phyloP scores from a whole-genome alignment of 129 eudicot species.

The Rutidosis leptorrhynchoides region DNA sequence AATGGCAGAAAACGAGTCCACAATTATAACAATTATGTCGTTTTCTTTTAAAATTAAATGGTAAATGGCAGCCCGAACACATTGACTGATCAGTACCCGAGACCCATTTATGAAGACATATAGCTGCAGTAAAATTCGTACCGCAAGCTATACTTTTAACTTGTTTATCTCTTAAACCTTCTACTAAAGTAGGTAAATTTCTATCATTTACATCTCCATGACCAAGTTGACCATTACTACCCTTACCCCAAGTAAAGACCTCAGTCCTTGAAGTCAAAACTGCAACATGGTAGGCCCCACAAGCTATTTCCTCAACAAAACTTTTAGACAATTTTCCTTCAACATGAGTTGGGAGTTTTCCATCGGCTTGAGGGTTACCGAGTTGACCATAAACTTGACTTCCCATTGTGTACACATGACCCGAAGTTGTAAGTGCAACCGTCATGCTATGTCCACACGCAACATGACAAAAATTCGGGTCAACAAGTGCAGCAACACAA shows the following conservation, averaged over 20 bases:
- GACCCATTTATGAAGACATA: constrained; percentile 98
- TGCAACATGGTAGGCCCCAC: constrained; percentile 97
- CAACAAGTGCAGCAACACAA: constrained; percentile 95
- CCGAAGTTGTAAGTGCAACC: constrained; percentile 87
- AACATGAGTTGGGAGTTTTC: constrained; percentile 75
- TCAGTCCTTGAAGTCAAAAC: constrained; percentile 91
- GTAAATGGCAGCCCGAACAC: constrained; percentile 96
- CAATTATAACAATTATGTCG: constrained; percentile 96
- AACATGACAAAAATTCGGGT: constrained; percentile 92
- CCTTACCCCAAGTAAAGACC: constrained; percentile 99
- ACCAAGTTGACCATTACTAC: constrained; percentile 89
- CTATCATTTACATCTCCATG: constrained; percentile 88
- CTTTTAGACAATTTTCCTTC: constrained; percentile 72
- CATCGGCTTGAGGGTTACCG: constrained; percentile 86
- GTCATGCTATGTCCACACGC: constrained; percentile 95
- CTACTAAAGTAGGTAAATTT: constrained; percentile 71
- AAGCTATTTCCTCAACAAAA: constrained; percentile 94
- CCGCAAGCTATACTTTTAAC: constrained; percentile 94
- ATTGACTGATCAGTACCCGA: constrained; percentile 93
- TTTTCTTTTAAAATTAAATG: constrained; percentile 91
- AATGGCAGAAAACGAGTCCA: constrained; percentile 94
- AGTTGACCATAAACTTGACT: constrained; percentile 96
- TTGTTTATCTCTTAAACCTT: constrained; percentile 87
- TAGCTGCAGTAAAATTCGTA: constrained; percentile 90
- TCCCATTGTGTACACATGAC: constrained; percentile 94